Percentiles rank a stretch among this genome's conserved stretches.
phyloP scores from a whole-genome alignment of 2,329 filamentous ascomycete genomes.

The Apiospora sp. region DNA sequence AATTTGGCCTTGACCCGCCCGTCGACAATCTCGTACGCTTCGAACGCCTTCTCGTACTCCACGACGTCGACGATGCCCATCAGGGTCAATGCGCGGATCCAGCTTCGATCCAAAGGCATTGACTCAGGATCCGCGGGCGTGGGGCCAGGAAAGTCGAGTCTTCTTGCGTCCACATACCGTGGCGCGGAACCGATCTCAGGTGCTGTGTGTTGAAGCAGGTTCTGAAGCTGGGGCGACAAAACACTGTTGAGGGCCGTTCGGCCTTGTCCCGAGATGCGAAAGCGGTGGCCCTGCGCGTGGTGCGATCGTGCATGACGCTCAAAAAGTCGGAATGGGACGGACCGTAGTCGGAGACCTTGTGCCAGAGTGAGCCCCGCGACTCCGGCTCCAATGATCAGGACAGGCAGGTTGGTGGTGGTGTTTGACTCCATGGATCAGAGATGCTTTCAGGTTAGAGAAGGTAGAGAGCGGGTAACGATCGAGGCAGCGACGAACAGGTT shows the following conservation, averaged over 20 bases:
- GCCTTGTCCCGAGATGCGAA: slow-evolving; percentile 39
- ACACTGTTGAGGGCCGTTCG: slow-evolving; percentile 36
- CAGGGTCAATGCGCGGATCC: slow-evolving; percentile 40
- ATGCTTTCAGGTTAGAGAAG: neutral
- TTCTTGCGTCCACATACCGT: slow-evolving; percentile 39
- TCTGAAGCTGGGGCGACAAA: slow-evolving; percentile 36
- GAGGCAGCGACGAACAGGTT: too few relatives aligned
- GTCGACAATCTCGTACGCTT: slow-evolving; percentile 29
- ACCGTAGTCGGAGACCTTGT: slow-evolving; percentile 40
- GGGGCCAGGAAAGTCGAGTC: slow-evolving; percentile 35
- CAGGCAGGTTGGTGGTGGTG: slow-evolving; percentile 32
- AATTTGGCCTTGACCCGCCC: slow-evolving; percentile 36
- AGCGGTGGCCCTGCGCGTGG: slow-evolving; percentile 40
- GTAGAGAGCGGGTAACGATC: neutral
- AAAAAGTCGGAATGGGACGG: slow-evolving; percentile 41
- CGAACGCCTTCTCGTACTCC: slow-evolving; percentile 42
- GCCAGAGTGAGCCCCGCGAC: slow-evolving; percentile 52
- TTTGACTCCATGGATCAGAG: neutral
- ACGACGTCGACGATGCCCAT: slow-evolving; percentile 39
- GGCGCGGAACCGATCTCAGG: slow-evolving; percentile 34
- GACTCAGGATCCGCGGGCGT: slow-evolving; percentile 30
- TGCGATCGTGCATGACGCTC: slow-evolving; percentile 37
- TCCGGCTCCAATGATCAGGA: slow-evolving; percentile 53
- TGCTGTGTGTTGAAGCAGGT: slow-evolving; percentile 35
- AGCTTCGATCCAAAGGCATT: slow-evolving; percentile 41